These are phyloP conservation scores for Raphanus sativus DNA, from an alignment of 345 rosid species.

Conservation along the genomic window DNA sequence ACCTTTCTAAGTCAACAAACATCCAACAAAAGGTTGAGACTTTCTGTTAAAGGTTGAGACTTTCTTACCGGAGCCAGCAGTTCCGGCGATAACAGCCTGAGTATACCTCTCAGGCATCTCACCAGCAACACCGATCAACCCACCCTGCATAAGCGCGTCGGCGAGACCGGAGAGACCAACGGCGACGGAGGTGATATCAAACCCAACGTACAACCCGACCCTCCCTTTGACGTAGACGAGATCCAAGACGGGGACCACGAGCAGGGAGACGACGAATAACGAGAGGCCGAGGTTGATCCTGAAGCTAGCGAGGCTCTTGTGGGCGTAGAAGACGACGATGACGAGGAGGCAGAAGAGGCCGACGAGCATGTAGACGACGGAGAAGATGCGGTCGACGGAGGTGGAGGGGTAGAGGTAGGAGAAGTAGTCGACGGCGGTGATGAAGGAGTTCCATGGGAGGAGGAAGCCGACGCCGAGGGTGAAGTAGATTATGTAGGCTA, in stretches of 20 bases:
- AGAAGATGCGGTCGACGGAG: constrained; percentile 86
- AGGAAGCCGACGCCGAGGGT: constrained; percentile 77
- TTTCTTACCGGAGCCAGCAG: constrained; percentile 86
- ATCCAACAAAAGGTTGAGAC: neutral
- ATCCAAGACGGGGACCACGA: constrained; percentile 79
- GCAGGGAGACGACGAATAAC: constrained; percentile 56
- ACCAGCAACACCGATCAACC: constrained; percentile 86
- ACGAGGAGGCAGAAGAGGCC: constrained; percentile 61
- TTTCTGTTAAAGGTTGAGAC: neutral
- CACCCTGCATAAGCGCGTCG: constrained; percentile 90
- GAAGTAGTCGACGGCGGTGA: constrained; percentile 98
- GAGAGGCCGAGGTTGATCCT: constrained; percentile 77
- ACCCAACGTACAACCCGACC: constrained; percentile 71
- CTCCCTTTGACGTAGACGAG: constrained; percentile 67
- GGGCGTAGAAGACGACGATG: constrained; percentile 61
- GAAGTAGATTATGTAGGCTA: constrained; percentile 87
- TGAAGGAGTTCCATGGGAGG: constrained; percentile 99
- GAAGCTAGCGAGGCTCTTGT: constrained; percentile 61
- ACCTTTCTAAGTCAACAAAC: neutral
- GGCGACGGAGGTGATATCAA: constrained; percentile 59
- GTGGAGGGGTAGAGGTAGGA: constrained; percentile 82
- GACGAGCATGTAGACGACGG: constrained; percentile 73
- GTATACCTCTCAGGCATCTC: constrained; percentile 89
- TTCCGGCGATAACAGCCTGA: constrained; percentile 95
- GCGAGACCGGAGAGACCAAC: constrained; percentile 65